Base-by-base conservation (phyloP, 164 flowering plant genomes). In the Platanus orientalis region DNA sequence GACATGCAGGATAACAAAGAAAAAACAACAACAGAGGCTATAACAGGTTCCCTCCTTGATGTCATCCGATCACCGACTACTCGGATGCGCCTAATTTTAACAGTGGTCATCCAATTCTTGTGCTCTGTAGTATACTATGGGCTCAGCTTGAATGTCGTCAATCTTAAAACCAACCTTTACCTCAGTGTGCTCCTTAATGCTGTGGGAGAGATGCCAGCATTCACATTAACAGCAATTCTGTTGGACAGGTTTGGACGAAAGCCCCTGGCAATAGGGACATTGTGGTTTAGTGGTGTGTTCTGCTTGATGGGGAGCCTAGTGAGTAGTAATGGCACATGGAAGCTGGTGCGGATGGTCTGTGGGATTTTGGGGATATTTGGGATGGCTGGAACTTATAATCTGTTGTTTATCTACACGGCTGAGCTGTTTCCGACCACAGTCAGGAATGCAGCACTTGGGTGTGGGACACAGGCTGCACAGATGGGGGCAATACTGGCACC, bases 361-460 rank as follows among this genome's bases (percentile, higher is more conserved):
- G 92, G 96, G 19, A 48, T 90, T 29, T 26, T 88, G 67, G 96
- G 96, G 40, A 90, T 90, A 36, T 90, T 94, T 50, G 98, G 97
- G 54, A 78, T 86, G 91, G 95, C 91, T 0, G 98, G 92, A 23
- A 87, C 92, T 39, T 89, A 89, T 29, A 94, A 94, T 54, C 69
- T 94, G 79, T 62, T 89, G 66, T 89, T 87, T 32, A 82, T 89
- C 20, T 94, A 89, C 65, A 81, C 87, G 9, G 60, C 84, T 20
- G 98, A 94, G 85, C 69, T 94, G 57, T 94, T 94, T 59, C 98
- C 98, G 2, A 94, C 97, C 0, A 93, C 84, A 69, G 97, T 94
- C 7, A 83, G 98, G 70, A 94, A 86, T 50, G 97, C 93, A 0
- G 97, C 98, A 0, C 71, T 94, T 2, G 98, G 98, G 4, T 75